phyloP scores from a whole-genome alignment of 169 alveolate genomes.

The Plasmodium ovale region DNA sequence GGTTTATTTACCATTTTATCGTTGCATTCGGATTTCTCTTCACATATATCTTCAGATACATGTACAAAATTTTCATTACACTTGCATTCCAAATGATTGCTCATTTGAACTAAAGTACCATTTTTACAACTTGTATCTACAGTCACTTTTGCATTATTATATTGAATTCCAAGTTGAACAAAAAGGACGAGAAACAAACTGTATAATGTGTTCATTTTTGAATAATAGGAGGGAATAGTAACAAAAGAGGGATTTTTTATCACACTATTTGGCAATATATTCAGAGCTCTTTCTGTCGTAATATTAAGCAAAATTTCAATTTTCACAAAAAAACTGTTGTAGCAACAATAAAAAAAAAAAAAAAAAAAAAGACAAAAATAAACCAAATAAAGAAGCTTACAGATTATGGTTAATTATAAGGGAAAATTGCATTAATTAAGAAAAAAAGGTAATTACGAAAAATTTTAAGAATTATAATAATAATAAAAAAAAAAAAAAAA shows the following conservation, averaged over 20 bases:
- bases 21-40: conserved; percentile 19
- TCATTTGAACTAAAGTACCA: conserved; percentile 51
- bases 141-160: conserved; percentile 26
- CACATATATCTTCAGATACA: conserved; percentile 21
- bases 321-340: too few species aligned
- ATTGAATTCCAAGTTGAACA: conserved; percentile 18
- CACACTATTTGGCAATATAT: too few species aligned
- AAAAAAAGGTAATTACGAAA: too few species aligned
- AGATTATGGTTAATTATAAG: too few species aligned
- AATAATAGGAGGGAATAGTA: background rate
- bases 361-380: too few species aligned
- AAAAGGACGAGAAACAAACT: conserved; percentile 21
- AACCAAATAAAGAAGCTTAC: too few species aligned
- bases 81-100: conserved; percentile 53
- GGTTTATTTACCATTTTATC: conserved; percentile 10
- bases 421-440: too few species aligned
- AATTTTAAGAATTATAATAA: too few species aligned
- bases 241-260: background rate
- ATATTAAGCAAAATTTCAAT: too few species aligned
- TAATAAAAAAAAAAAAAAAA: too few species aligned
- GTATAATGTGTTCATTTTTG: conserved; percentile 52
- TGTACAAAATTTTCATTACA: conserved; percentile 20
- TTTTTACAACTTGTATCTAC: conserved; percentile 33
- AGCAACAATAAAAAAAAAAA: too few species aligned
- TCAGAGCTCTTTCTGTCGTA: too few species aligned